These are phyloP conservation scores for Macrocybe sp. DNA, from an alignment of 1,284 basidiomycete species.

Conservation along the genomic window DNA sequence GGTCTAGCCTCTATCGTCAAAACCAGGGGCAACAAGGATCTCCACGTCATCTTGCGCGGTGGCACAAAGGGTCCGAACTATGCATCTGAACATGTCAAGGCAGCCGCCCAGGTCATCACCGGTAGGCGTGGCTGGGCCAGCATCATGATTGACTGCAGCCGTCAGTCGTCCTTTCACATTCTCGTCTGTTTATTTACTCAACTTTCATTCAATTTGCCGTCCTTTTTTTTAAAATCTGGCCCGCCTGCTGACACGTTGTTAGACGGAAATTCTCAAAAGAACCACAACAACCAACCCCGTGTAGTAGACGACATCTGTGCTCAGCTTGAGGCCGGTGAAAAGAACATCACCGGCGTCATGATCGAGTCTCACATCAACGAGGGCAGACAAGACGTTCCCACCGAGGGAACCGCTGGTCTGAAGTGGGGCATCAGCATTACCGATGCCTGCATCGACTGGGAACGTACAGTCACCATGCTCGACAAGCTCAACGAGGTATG, in stretches of 20 bases:
- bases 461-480: conserved; percentile 75
- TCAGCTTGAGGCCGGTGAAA: conserved; percentile 78
- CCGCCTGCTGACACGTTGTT: too few relatives aligned
- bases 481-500: conserved; percentile 63
- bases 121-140: conserved; percentile 73
- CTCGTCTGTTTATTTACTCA: conserved; percentile 9
- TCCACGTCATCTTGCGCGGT: conserved; percentile 92
- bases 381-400: conserved; percentile 81
- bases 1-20: conserved; percentile 95
- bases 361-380: conserved; percentile 91
- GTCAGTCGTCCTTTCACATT: conserved; percentile 34
- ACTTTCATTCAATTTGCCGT: neutral
- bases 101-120: conserved; percentile 63
- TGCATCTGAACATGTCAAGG: conserved; percentile 68
- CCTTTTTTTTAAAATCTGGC: too few relatives aligned
- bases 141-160: conserved; percentile 83
- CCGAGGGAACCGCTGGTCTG: conserved; percentile 55
- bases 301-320: conserved; percentile 74
- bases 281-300: conserved; percentile 87
- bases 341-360: conserved; percentile 91
- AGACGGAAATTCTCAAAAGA: conserved; percentile 92
- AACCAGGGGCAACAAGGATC: conserved; percentile 88
- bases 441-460: conserved; percentile 93
- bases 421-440: conserved; percentile 89
- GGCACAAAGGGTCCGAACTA: conserved; percentile 89